A percentile compares a stretch with the other conserved stretches of the same genome.
Conservation (phyloP, 345 rosid genomes). For the Crucihimalaya himalaica region DNA sequence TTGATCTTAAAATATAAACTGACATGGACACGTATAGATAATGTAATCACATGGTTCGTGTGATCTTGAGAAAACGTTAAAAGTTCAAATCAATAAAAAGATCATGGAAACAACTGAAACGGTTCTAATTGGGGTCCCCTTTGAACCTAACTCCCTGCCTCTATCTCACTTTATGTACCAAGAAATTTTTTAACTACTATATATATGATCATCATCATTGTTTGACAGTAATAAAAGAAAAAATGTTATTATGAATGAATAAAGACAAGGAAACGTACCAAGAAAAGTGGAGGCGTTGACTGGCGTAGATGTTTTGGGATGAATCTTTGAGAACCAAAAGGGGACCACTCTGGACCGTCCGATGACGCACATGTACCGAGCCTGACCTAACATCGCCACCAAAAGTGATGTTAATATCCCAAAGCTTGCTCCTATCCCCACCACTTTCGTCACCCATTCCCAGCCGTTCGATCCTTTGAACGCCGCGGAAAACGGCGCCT, state of each 20-base stretch:
- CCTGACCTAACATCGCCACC: constrained; percentile 96
- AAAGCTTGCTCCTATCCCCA: constrained; percentile 92
- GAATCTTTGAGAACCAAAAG: constrained; percentile 84
- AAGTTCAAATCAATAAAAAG: constrained; percentile 28
- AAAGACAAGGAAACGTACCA: constrained; percentile 51
- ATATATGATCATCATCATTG: background rate
- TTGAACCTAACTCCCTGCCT: constrained; percentile 35
- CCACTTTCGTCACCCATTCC: constrained; percentile 82
- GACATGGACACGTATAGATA: constrained; percentile 34
- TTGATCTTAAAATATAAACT: constrained; percentile 22
- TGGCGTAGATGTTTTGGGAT: constrained; percentile 76
- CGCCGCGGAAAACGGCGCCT: constrained; percentile 83
- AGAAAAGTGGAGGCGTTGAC: constrained; percentile 95
- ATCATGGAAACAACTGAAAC: constrained; percentile 28
- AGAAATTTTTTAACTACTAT: background rate
- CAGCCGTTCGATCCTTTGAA: constrained; percentile 65
- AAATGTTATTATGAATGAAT: background rate
- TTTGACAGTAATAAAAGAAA: constrained; percentile 1
- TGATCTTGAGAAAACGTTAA: constrained; percentile 31
- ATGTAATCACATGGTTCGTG: constrained; percentile 38
- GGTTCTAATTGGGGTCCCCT: constrained; percentile 30
- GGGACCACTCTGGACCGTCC: constrained; percentile 95
- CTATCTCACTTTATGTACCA: constrained; percentile 25
- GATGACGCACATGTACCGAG: constrained; percentile 97
- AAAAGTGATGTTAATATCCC: constrained; percentile 90